These are phyloP conservation scores for Aspergillus pseudoviridinutans DNA, from an alignment of 2,329 filamentous ascomycete genomes.

Conservation along the genomic window DNA sequence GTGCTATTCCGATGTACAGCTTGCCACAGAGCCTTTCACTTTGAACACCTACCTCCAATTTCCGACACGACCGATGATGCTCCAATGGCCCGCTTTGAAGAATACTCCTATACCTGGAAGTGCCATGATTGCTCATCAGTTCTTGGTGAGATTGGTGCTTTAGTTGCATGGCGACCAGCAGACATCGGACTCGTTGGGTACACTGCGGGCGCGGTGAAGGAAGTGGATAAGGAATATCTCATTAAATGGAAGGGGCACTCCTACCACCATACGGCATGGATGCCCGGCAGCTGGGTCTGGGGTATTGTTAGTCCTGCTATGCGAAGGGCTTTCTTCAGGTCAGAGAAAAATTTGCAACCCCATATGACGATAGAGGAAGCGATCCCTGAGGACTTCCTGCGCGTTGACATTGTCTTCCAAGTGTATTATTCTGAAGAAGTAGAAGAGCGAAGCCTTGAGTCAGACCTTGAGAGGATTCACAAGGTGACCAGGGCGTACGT, in stretches of 20 bases:
- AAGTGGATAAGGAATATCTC: constrained; percentile 86
- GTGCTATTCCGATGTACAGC: constrained; percentile 77
- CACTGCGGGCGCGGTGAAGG: constrained; percentile 54
- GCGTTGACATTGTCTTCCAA: constrained; percentile 83
- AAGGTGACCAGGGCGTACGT: constrained; percentile 72
- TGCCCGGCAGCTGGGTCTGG: constrained; percentile 84
- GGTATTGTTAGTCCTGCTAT: constrained; percentile 61
- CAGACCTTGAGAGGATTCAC: constrained; percentile 67
- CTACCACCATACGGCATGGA: constrained; percentile 80
- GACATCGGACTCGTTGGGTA: constrained; percentile 49
- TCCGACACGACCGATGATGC: constrained; percentile 26
- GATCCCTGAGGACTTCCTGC: constrained; percentile 79
- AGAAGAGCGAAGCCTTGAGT: constrained; percentile 56
- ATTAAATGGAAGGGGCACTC: constrained; percentile 81
- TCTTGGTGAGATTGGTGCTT: constrained; percentile 64
- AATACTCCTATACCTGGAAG: constrained; percentile 72
- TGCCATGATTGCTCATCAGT: constrained; percentile 72
- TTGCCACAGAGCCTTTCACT: constrained; percentile 79
- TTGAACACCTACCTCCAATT: constrained; percentile 67
- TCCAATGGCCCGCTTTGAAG: constrained; percentile 60
- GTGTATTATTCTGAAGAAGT: constrained; percentile 65
- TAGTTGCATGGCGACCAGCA: constrained; percentile 83
- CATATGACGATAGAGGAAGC: constrained; percentile 72
- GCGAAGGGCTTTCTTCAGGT: constrained; percentile 72
- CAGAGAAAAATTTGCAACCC: constrained; percentile 57